phyloP scores from a whole-genome alignment of 768 basidiomycete species.

The Suillus sp. region DNA sequence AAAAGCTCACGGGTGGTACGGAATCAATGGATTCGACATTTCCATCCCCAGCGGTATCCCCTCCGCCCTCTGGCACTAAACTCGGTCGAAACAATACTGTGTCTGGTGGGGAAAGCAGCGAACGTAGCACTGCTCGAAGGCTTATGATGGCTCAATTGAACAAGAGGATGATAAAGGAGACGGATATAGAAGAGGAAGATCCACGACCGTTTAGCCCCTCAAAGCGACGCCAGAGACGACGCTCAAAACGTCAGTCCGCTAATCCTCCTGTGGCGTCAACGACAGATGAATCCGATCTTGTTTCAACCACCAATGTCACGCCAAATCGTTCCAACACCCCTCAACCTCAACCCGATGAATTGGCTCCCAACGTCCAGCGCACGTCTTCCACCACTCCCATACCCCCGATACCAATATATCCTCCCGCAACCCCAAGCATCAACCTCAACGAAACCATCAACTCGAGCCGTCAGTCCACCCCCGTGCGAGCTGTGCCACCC shows the following conservation, averaged over 20 bases:
- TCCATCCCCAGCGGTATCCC: constrained; percentile 51
- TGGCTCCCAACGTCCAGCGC: constrained; percentile 25
- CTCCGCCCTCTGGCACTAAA: constrained; percentile 48
- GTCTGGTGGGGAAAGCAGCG: constrained; percentile 62
- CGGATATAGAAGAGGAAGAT: constrained; percentile 59
- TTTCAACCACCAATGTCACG: constrained; percentile 54
- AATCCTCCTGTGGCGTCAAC: constrained; percentile 42
- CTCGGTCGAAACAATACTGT: constrained; percentile 78
- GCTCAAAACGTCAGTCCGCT: constrained; percentile 46
- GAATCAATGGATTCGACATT: constrained; percentile 47
- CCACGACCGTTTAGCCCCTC: constrained; percentile 44
- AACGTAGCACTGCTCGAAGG: constrained; percentile 66
- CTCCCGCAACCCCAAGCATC: constrained; percentile 28
- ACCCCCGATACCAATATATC: constrained; percentile 33
- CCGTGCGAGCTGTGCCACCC: constrained; percentile 35
- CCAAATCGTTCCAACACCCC: constrained; percentile 58
- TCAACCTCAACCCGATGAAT: constrained; percentile 37
- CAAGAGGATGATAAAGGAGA: constrained; percentile 53
- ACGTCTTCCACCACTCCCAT: constrained; percentile 34
- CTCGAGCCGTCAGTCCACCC: constrained; percentile 36
- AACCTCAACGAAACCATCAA: constrained; percentile 33
- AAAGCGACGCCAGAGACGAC: constrained; percentile 53
- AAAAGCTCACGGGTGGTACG: constrained; percentile 78
- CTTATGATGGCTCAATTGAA: constrained; percentile 65
- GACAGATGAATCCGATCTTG: constrained; percentile 48